Evolutionary conservation across 345 rosid species (phyloP), one percentile per base, ranked within the genome.

Genomic region (Aegle marmelos): DNA sequence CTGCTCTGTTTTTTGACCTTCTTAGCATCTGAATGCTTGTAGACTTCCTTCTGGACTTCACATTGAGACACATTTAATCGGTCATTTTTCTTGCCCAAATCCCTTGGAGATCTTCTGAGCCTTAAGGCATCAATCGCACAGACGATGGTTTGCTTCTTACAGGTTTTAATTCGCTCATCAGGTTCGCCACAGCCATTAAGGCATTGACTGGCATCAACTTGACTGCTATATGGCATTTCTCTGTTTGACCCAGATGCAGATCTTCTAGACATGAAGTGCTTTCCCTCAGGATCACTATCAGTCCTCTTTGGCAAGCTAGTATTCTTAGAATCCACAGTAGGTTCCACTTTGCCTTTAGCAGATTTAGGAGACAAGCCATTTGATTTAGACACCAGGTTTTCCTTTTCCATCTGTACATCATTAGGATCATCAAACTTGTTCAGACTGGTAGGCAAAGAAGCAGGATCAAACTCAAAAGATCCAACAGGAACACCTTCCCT

Each of bases 401-500:
- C 82, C 58, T 67, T 71, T 70, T 54, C 83, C 68, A 59, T 54
- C 82, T 79, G 70, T 36, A 58, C 22, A 63, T 68, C 75, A 33
- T 30, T 67, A 34, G 77, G 36, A 72, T 76, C 84, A 67, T 27
- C 75, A 57, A 50, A 22, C 41, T 79, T 73, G 68, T 59, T 66
- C 30, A 78, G 45, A 75, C 68, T 72, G 60, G 74, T 72, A 36
- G 93, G 97, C 77, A 94, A 79, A 77, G 95, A 81, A 75, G 89
- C 92, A 30, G 97, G 88, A 83, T 96, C 97, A 25, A 93, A 83
- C 80, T 96, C 99, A 45, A 88, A 88, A 76, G 97, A 90, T 41
- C 91, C 95, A 54, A 74, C 84, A 74, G 95, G 97, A 37, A 91
- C 91, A 82, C 90, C 95, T 72, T 82, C 76, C 80, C 91, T 76